Base-by-base conservation (phyloP, 2,329 filamentous ascomycete species). In the Davidsoniella virescens region DNA sequence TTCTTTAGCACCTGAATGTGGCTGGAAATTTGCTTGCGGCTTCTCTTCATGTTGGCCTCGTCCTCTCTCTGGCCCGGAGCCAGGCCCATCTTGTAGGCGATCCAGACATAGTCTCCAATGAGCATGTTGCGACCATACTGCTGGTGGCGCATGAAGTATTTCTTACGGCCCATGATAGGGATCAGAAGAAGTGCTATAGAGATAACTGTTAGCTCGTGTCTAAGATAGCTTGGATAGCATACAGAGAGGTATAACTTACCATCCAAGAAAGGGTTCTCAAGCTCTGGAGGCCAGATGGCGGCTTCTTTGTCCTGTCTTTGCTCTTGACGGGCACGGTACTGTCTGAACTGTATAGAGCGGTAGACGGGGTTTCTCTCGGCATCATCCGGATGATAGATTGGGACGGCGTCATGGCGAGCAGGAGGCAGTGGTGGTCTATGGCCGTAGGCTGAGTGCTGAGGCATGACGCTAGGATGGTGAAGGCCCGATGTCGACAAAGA, bases 1-100 rank as follows among this genome's bases (percentile, higher is more conserved):
- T 75, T 75, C 65, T 82, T 82, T 50, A 82, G 65, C 12, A 84
- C 79, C 59, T 84, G 79, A 59, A 83, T 82, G 58, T 83, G 79
- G 59, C 78, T 82, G 2, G 78, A 82, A 4, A 83, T 76, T 58
- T 81, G 78, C 61, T 83, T 83, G 51, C 54, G 51, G 25, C 50
- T 51, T 51, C 76, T 68, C 54, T 70, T 66, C 60, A 72, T 70
- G 55, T 65, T 60, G 47, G 65, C 64, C 40, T 63, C 61, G 54
- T 70, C 67, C 2, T 70, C 69, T 40, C 65, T 63, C 44, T 63
- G 63, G 2, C 70, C 71, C 2, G 69, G 65, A 26, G 68, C 65
- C 52, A 75, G 64, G 29, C 63, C 61, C 29, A 63, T 62, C 59
- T 65, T 66, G 56, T 70, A 69, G 8, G 70, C 67, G 53, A 74